phyloP scores from a whole-genome alignment of 1,284 basidiomycete genomes.

The Amylostereum areolatum region DNA sequence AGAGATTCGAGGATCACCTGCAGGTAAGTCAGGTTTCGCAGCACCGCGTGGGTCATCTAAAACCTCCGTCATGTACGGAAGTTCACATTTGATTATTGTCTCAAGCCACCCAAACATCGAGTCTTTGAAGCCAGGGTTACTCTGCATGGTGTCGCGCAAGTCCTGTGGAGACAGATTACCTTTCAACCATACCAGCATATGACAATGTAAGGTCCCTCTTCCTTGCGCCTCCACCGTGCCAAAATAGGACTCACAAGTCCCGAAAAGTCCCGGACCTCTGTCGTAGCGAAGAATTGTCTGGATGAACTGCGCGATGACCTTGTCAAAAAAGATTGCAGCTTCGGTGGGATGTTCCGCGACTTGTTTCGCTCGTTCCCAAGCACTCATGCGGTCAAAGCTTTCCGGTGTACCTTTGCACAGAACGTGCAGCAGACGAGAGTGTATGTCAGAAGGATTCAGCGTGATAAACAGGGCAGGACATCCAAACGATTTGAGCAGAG shows the following conservation, averaged over 20 bases:
- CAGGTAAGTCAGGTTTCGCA: neutral
- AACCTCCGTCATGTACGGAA: constrained; percentile 3
- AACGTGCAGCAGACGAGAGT: neutral
- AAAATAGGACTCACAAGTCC: constrained; percentile 21
- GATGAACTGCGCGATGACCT: constrained; percentile 13
- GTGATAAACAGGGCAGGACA: neutral
- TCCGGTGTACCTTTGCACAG: neutral
- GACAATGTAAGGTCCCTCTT: constrained; percentile 16
- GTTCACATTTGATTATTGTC: constrained; percentile 7
- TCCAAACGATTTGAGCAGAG: neutral
- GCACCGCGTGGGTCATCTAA: neutral
- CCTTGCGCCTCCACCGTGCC: constrained; percentile 22
- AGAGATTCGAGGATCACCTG: neutral
- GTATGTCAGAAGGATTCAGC: neutral
- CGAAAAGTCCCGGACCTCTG: constrained; percentile 11
- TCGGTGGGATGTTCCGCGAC: constrained; percentile 12
- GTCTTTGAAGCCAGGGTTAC: neutral
- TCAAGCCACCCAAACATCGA: constrained; percentile 9
- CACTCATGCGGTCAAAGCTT: neutral
- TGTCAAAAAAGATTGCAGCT: constrained; percentile 14
- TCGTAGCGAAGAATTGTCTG: constrained; percentile 9
- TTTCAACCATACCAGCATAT: constrained; percentile 19
- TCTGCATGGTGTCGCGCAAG: constrained; percentile 5
- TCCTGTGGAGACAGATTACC: constrained; percentile 8
- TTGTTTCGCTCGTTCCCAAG: neutral